phyloP scores from a whole-genome alignment of 768 basidiomycete species.

The Lactarius quietus region DNA sequence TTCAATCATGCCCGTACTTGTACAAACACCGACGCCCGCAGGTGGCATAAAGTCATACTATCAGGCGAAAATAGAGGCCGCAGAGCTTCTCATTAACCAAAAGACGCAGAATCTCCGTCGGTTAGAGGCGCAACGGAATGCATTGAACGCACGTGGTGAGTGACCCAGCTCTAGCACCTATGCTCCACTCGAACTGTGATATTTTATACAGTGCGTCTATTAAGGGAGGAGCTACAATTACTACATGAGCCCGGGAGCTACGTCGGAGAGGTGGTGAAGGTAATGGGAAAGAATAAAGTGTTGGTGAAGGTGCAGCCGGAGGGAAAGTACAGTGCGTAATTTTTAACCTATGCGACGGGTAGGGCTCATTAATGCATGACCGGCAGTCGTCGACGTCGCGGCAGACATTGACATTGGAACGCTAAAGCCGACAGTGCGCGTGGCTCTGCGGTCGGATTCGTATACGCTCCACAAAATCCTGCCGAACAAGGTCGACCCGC shows the following conservation, averaged over 20 bases:
- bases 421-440: constrained; percentile 83
- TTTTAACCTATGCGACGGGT: not conserved
- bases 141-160: constrained; percentile 89
- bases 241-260: constrained; percentile 95
- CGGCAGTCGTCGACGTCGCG: constrained; percentile 88
- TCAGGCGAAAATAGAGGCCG: constrained; percentile 91
- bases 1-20: constrained; percentile 38
- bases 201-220: constrained; percentile 61
- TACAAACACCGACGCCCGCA: constrained; percentile 39
- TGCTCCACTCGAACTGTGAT: not conserved
- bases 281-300: constrained; percentile 99
- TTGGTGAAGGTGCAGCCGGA: constrained; percentile 98
- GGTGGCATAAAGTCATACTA: constrained; percentile 87
- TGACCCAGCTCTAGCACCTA: constrained; percentile 7
- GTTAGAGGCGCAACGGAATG: constrained; percentile 95
- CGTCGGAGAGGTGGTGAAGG: constrained; percentile 96
- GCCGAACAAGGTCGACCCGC: constrained; percentile 96
- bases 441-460: constrained; percentile 93
- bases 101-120: constrained; percentile 95
- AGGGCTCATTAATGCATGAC: not conserved
- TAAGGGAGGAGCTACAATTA: constrained; percentile 89
- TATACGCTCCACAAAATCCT: constrained; percentile 97
- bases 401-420: constrained; percentile 75
- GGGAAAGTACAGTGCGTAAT: constrained; percentile 91
- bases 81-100: constrained; percentile 90